Base-by-base conservation (phyloP, 108 stramenopile species). In the Nannochloropsis oceanica region DNA sequence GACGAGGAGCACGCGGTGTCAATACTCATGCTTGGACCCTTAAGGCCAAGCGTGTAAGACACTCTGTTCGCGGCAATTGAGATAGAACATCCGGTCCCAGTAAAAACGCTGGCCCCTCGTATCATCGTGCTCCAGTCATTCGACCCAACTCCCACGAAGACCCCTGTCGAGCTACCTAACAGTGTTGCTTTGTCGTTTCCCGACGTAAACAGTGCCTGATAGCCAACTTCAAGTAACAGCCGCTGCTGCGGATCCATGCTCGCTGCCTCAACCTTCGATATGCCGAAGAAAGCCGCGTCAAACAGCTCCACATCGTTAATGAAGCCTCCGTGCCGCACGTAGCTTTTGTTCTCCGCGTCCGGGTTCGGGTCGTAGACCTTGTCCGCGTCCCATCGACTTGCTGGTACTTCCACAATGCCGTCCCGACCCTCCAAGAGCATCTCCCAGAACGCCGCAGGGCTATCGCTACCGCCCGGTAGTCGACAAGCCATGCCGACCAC, bases 1-100 rank as follows among this genome's bases (percentile, higher is more conserved):
- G 91, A 91, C 27, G 91, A 91, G 7, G 91, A 91, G 90, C 91
- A 91, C 13, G 91, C 91, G 8, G 91, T 91, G 43, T 91, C 91
- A 11, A 91, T 44, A 22, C 88, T 89, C 44, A 89, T 42, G 42
- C 88, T 89, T 8, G 91, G 91, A 24, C 91, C 91, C 26, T 81
- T 89, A 20, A 90, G 85, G 34, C 34, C 34, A 22, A 91, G 79
- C 22, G 84, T 46, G 84, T 87, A 91, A 12, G 91, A 91, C 0
- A 90, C 43, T 11, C 90, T 80, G 88, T 90, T 90, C 26, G 90
- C 88, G 0, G 87, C 84, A 42, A 89, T 84, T 26, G 90, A 88
- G 8, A 50, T 34, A 20, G 90, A 90, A 8, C 42, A 84, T 0
- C 86, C 89, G 25, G 89, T 89, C 26, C 89, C 81, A 22, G 12